Evolutionary conservation across 2,329 filamentous ascomycete genomes (phyloP).

Genomic region (Cladosporium phlei): DNA sequence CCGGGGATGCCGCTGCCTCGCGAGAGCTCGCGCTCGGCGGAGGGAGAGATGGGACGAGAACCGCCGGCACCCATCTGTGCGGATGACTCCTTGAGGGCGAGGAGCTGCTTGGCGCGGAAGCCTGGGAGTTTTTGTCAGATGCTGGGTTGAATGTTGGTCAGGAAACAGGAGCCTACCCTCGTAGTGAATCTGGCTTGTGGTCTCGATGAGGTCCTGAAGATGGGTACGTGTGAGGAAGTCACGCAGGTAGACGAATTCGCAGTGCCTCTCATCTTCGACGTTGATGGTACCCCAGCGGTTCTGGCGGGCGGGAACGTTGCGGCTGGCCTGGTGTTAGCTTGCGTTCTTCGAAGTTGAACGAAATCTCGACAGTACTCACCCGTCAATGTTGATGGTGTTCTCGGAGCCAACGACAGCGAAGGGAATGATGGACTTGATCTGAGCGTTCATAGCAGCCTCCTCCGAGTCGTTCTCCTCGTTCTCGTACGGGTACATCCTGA

Average conservation of each 20-base stretch:
- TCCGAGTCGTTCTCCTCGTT: constrained; percentile 98
- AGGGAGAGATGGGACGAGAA: constrained; percentile 75
- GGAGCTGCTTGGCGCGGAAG: constrained; percentile 97
- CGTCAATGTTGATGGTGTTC: constrained; percentile 94
- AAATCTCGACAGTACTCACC: constrained; percentile 33
- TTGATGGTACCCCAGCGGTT: constrained; percentile 99
- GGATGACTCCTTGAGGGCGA: constrained; percentile 97
- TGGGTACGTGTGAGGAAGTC: constrained; percentile 99
- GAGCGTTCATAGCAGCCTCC: constrained; percentile 85
- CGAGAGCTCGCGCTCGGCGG: constrained; percentile 80
- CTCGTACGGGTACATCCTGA: constrained; percentile 99
- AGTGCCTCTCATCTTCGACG: constrained; percentile 98
- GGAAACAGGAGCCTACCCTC: constrained; percentile 47
- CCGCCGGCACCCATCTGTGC: constrained; percentile 76
- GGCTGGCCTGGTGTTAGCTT: constrained; percentile 2
- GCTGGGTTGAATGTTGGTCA: constrained; percentile 34
- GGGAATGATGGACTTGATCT: constrained; percentile 96
- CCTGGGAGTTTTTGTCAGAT: constrained; percentile 37
- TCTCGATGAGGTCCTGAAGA: constrained; percentile 97
- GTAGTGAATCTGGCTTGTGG: constrained; percentile 99
- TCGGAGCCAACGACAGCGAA: constrained; percentile 98
- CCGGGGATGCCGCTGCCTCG: constrained; percentile 14
- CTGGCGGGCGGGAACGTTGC: constrained; percentile 69
- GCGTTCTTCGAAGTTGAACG: too few species aligned
- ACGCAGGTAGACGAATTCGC: constrained; percentile 97